Conservation (phyloP, 495 filamentous ascomycete species). For the Amniculicola lignicola region DNA sequence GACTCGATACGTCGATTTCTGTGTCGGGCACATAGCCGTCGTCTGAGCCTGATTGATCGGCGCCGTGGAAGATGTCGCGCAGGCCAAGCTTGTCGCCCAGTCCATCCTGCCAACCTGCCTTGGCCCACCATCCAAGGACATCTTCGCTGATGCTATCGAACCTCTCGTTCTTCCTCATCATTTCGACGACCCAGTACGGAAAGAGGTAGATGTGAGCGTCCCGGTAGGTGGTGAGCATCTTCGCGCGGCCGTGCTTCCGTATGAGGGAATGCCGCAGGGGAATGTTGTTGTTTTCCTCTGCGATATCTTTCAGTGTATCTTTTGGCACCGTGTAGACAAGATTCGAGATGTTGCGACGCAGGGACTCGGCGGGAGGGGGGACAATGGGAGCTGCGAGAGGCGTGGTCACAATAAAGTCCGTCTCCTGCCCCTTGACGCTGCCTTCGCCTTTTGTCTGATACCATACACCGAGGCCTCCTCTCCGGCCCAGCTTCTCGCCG, state of each 20-base stretch:
- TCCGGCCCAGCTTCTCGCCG: constrained; percentile 55
- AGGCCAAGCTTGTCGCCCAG: constrained; percentile 74
- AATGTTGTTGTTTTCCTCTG: constrained; percentile 66
- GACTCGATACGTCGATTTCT: constrained; percentile 59
- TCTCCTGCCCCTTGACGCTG: constrained; percentile 81
- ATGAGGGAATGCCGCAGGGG: constrained; percentile 70
- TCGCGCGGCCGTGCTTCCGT: constrained; percentile 65
- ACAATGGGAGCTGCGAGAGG: constrained; percentile 57
- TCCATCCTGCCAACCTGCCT: constrained; percentile 83
- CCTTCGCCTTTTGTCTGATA: constrained; percentile 78
- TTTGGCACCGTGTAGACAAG: constrained; percentile 75
- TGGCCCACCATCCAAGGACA: constrained; percentile 91
- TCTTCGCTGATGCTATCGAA: constrained; percentile 89
- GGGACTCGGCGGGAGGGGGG: constrained; percentile 55
- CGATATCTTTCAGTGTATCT: constrained; percentile 76
- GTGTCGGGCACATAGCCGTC: constrained; percentile 49
- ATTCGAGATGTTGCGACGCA: constrained; percentile 61
- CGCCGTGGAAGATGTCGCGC: constrained; percentile 55
- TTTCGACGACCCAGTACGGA: constrained; percentile 84
- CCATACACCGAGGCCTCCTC: constrained; percentile 81
- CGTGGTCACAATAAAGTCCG: constrained; percentile 78
- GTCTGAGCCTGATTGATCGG: constrained; percentile 39
- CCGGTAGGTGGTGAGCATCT: constrained; percentile 72
- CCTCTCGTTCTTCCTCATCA: constrained; percentile 69
- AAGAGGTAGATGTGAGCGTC: constrained; percentile 93